Base-by-base conservation (phyloP, 139 green algal species). In the Eudorina sp. region DNA sequence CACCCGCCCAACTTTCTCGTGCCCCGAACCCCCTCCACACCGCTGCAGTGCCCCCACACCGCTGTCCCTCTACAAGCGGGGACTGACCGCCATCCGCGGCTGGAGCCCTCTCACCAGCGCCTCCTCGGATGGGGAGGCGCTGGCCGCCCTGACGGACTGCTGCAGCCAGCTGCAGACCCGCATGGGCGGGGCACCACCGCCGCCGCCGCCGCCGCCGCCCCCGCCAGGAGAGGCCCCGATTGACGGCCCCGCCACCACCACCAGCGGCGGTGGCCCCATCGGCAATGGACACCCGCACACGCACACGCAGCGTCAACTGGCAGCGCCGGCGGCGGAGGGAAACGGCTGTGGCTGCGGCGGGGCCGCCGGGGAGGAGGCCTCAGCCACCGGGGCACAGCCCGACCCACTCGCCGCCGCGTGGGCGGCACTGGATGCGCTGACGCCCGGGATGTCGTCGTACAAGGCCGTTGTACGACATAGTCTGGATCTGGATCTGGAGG, bases 401-500 rank as follows among this genome's bases (percentile, higher is more conserved):
- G 40, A 53, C 9, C 25, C 45, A 45, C 64, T 87, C 45, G 45
- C 46, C 43, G 45, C 34, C 2, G 81, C 45, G 64, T 78, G 43
- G 81, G 21, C 46, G 19, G 31, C 5, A 36, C 11, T 78, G 40
- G 81, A 66, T 18, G 45, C 19, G 21, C 31, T 87, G 45, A 45
- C 31, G 45, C 7, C 45, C 2, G 45, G 64, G 25, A 53, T 68
- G 64, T 31, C 27, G 29, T 46, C 43, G 34, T 87, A 87, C 81
- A 23, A 18, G 34, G 60, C 43, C 27, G 45, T 41, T 40, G 73
- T 89, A 40, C 69, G 55, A 36, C 89, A 92, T 48, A 89, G 60
- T 34, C 31, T 90, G 41, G 89, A 92, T 72, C 79, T 92, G 25
- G 85, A 83, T 34, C 70, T 92, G 9, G 76, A 70, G 1, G 81